Conservation (phyloP, 495 filamentous ascomycete species). For the Parathielavia appendiculata region DNA sequence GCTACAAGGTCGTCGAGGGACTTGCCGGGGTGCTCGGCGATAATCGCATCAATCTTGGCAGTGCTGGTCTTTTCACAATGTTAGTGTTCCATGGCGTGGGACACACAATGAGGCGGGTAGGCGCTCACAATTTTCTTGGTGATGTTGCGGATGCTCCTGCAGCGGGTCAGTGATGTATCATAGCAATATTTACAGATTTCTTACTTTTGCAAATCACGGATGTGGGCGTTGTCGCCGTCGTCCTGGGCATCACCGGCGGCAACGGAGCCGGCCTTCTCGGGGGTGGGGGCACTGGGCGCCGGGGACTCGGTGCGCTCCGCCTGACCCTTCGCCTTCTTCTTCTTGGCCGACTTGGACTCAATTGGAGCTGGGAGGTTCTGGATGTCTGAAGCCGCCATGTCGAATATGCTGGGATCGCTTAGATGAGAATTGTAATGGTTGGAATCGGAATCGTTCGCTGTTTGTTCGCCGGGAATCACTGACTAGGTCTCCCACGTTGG, state of each 20-base stretch:
- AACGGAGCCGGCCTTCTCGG: conserved; percentile 39
- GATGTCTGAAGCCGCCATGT: conserved; percentile 47
- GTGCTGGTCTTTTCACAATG: conserved; percentile 57
- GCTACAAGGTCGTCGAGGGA: conserved; percentile 79
- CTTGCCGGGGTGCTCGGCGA: conserved; percentile 70
- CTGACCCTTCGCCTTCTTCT: conserved; percentile 64
- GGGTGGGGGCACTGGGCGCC: conserved; percentile 36
- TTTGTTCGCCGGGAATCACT: not conserved
- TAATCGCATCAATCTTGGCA: conserved; percentile 69
- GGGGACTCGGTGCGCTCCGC: conserved; percentile 47
- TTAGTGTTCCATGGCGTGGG: conserved; percentile 14
- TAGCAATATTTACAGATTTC: conserved; percentile 16
- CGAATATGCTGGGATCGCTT: conserved; percentile 18
- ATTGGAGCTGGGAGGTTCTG: conserved; percentile 47
- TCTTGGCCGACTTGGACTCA: conserved; percentile 61
- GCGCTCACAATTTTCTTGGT: conserved; percentile 80
- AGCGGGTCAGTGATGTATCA: conserved; percentile 14
- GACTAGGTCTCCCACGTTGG: conserved; percentile 1
- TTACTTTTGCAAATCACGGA: conserved; percentile 84
- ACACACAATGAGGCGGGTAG: not conserved
- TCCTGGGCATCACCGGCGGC: conserved; percentile 40
- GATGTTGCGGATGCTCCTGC: conserved; percentile 75
- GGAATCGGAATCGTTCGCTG: not conserved
- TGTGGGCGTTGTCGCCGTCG: conserved; percentile 62
- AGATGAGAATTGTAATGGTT: conserved; percentile 2